phyloP scores from a whole-genome alignment of 805 yeast genomes.

The Zygotorulaspora florentina region DNA sequence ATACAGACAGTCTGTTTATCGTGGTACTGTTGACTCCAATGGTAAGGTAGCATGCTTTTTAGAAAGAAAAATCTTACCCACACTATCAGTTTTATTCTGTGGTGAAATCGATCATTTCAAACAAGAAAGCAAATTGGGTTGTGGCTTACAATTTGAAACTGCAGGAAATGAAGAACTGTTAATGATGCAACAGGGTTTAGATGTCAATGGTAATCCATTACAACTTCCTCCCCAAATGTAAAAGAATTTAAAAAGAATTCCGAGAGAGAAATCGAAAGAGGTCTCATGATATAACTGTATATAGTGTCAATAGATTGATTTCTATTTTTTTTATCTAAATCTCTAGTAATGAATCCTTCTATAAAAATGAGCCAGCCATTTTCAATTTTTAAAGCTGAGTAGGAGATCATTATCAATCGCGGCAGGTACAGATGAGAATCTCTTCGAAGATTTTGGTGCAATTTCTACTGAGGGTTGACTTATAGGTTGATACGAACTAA shows the following conservation, averaged over 20 bases:
- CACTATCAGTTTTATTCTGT: constrained; percentile 78
- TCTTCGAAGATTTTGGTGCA: constrained; percentile 1
- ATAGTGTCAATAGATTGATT: constrained; percentile 10
- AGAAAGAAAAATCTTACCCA: constrained; percentile 91
- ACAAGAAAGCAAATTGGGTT: constrained; percentile 76
- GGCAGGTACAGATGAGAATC: constrained; percentile 3
- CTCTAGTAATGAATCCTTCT: constrained; percentile 4
- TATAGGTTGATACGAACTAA: constrained; percentile 9
- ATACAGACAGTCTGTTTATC: constrained; percentile 91
- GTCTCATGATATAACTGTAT: constrained; percentile 13
- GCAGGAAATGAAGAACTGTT: constrained; percentile 91
- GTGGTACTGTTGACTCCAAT: constrained; percentile 87
- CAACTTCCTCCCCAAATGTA: constrained; percentile 67
- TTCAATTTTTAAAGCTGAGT: neutral
- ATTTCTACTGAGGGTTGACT: neutral
- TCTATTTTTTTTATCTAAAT: constrained; percentile 9
- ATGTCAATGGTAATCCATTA: constrained; percentile 80
- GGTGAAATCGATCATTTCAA: constrained; percentile 91
- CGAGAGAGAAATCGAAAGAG: constrained; percentile 3
- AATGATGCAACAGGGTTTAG: constrained; percentile 87
- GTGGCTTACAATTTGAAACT: constrained; percentile 93
- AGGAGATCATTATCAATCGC: neutral
- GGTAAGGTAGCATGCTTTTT: constrained; percentile 90
- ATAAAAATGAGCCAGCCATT: constrained; percentile 1
- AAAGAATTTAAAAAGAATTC: constrained; percentile 6